Base-by-base conservation (phyloP, 345 rosid genomes). In the Tarenaya hassleriana region DNA sequence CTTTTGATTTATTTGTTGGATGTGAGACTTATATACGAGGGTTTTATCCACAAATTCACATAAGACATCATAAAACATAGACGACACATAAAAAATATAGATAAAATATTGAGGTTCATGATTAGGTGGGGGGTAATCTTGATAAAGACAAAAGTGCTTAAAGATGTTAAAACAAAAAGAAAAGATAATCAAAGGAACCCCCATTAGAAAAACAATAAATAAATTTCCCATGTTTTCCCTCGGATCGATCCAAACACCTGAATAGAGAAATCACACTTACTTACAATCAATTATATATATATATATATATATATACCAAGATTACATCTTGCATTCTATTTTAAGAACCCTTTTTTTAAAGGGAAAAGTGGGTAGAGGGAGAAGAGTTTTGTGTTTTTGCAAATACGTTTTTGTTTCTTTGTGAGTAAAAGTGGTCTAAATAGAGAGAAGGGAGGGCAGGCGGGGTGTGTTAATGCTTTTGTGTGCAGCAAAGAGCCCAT, bases 141-240 rank as follows among this genome's bases (percentile, higher is more conserved):
- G 47, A 57, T 16, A 44, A 15, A 64, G 52, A 57, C 58, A 57
- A 64, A 64, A 64, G 63, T 38, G 43, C 37, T 55, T 35, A 55
- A 54, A 55, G 67, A 55, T 47, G 11, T 29, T 48, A 8, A 55
- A 63, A 63, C 50, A 47, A 47, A 55, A 55, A 48, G 68, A 47
- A 50, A 57, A 64, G 49, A 29, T 49, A 49, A 64, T 64, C 48
- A 50, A 53, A 57, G 41, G 34, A 57, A 48, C 62, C 69, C 68
- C 56, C 17, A 15, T 34, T 15, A 12, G 11, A 16, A 11, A 1
- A 41, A 16, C 11, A 38, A 38, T 38, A 3, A 10, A 3, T 7
- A 39, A 37, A 48, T 18, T 19, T 12, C 41, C 9, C 64, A 51
- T 33, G 29, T 24, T 24, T 24, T 24, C 29, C 2, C 29, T 2